Evolutionary conservation across 805 yeast genomes (phyloP).

Genomic region (Candida palmyrensis): DNA sequence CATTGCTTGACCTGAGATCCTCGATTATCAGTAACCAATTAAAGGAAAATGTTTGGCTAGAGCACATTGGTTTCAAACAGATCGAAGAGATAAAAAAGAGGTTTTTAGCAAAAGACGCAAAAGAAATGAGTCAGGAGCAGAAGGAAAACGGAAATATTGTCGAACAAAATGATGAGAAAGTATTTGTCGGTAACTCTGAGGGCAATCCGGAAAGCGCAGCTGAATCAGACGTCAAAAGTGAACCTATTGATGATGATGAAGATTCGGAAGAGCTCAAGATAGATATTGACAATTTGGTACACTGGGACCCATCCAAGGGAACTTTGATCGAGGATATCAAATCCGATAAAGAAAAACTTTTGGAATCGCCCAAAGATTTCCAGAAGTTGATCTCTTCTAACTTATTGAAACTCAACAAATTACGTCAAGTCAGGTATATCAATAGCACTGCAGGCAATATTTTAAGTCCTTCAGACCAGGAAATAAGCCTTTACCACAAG

Average conservation of each 20-base stretch:
- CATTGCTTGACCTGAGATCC: slow-evolving; percentile 28
- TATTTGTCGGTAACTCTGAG: slow-evolving; percentile 6
- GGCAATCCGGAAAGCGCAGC: slow-evolving; percentile 2
- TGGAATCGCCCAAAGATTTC: slow-evolving; percentile 22
- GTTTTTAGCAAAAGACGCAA: slow-evolving; percentile 8
- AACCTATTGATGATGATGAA: slow-evolving; percentile 1
- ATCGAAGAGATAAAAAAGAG: slow-evolving; percentile 21
- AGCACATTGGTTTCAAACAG: slow-evolving; percentile 32
- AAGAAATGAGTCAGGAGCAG: slow-evolving; percentile 17
- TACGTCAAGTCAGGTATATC: slow-evolving; percentile 36
- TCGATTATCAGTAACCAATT: slow-evolving; percentile 26
- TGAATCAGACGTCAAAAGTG: slow-evolving; percentile 7
- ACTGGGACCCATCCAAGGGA: slow-evolving; percentile 31
- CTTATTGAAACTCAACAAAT: slow-evolving; percentile 30
- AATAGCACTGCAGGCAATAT: slow-evolving; percentile 20
- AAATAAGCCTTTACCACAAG: slow-evolving; percentile 25
- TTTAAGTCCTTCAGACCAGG: slow-evolving; percentile 21
- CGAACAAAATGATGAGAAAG: slow-evolving; percentile 2
- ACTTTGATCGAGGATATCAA: slow-evolving; percentile 20
- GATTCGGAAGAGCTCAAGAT: slow-evolving; percentile 10
- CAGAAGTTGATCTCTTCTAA: slow-evolving; percentile 30
- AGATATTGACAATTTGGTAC: slow-evolving; percentile 25
- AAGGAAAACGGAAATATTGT: slow-evolving; percentile 5
- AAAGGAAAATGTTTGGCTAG: slow-evolving; percentile 33
- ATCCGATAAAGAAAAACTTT: slow-evolving; percentile 16